These are phyloP conservation scores for Viola pubescens DNA, from an alignment of 441 rosid species.

Conservation along the genomic window DNA sequence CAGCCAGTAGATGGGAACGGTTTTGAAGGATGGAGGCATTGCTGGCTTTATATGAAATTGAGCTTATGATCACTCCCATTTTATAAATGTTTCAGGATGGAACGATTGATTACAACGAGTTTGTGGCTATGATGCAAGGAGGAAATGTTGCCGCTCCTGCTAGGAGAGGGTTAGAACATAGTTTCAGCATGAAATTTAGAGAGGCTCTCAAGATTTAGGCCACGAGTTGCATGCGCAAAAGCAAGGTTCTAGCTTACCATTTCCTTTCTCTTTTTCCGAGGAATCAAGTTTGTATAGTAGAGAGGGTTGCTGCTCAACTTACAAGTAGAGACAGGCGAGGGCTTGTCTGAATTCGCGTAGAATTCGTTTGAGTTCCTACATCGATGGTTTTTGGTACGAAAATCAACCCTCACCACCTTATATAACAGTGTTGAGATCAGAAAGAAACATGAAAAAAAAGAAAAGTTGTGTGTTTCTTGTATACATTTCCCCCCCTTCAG, in stretches of 20 bases:
- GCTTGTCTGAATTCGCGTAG: background rate
- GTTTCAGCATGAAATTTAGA: constrained; percentile 62
- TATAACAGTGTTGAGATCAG: background rate
- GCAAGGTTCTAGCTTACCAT: constrained; percentile 3
- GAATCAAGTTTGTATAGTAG: constrained; percentile 19
- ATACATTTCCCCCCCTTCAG: background rate
- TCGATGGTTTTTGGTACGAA: no score
- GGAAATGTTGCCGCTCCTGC: constrained; percentile 43
- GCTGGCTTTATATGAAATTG: background rate
- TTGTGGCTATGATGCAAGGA: constrained; percentile 91
- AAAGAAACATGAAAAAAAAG: background rate
- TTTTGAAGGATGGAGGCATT: background rate
- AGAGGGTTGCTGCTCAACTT: constrained; percentile 4
- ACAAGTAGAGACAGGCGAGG: constrained; percentile 8
- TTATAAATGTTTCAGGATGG: constrained; percentile 57
- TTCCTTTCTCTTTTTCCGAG: background rate
- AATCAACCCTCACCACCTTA: background rate
- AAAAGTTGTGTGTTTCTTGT: background rate
- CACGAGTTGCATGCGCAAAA: background rate
- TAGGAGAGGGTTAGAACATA: constrained; percentile 51
- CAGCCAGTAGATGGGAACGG: background rate
- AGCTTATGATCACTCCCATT: background rate
- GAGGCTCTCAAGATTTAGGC: constrained; percentile 47
- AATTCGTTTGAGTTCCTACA: background rate
- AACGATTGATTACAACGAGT: constrained; percentile 84